phyloP scores from a whole-genome alignment of 768 basidiomycete genomes.

The Vararia minispora region DNA sequence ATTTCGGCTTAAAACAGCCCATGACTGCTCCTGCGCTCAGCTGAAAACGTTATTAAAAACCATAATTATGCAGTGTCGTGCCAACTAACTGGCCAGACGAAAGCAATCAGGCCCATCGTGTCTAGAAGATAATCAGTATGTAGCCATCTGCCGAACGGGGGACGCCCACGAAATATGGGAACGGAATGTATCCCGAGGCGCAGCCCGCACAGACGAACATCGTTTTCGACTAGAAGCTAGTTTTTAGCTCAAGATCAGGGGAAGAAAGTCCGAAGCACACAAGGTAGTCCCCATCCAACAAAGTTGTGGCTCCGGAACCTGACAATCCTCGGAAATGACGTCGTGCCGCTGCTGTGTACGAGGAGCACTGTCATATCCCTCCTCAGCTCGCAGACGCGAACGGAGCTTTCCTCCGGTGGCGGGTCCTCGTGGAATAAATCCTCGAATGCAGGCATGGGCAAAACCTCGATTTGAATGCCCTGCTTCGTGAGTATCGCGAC shows the following conservation, averaged over 20 bases:
- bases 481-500: constrained; percentile 6
- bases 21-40: constrained; percentile 10
- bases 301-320: background rate
- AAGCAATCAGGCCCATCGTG: constrained; percentile 4
- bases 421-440: constrained; percentile 11
- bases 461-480: constrained; percentile 1
- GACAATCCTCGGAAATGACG: constrained; percentile 5
- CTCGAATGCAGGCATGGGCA: constrained; percentile 12
- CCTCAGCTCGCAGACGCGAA: background rate
- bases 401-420: no score
- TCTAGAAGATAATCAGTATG: constrained; percentile 5
- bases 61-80: background rate
- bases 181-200: background rate
- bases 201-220: background rate
- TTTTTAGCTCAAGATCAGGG: background rate
- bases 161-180: background rate
- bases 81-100: background rate
- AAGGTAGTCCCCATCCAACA: background rate
- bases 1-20: constrained; percentile 15
- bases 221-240: background rate
- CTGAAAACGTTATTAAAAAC: background rate
- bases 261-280: background rate
- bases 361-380: background rate
- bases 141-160: background rate
- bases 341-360: constrained; percentile 1